Conservation (phyloP, 805 yeast species). For the Metschnikowia amazonensis region DNA sequence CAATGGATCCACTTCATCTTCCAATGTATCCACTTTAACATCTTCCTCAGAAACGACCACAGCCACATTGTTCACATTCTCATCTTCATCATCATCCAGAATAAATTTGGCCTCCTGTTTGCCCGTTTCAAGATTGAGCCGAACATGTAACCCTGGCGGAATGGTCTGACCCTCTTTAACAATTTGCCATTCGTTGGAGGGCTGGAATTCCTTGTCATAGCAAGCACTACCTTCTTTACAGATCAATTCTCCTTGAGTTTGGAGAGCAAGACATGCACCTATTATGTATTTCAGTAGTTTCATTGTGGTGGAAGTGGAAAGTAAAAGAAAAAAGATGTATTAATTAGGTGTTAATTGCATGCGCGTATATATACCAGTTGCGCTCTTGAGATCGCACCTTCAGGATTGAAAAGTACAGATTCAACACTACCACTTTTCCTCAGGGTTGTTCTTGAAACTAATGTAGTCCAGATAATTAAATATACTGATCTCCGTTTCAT, state of each 20-base stretch:
- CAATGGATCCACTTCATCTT: too few species aligned
- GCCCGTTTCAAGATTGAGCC: slow-evolving; percentile 71
- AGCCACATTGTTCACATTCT: slow-evolving; percentile 13
- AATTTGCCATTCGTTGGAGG: slow-evolving; percentile 65
- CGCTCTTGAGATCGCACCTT: not conserved
- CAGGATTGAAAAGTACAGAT: not conserved
- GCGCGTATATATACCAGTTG: slow-evolving; percentile 1
- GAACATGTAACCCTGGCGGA: slow-evolving; percentile 77
- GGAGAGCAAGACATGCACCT: not conserved
- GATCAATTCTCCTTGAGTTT: not conserved
- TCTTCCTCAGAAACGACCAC: slow-evolving; percentile 4
- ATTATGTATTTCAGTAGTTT: not conserved
- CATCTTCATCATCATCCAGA: slow-evolving; percentile 26
- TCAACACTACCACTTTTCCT: slow-evolving; percentile 71
- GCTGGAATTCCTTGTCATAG: slow-evolving; percentile 60
- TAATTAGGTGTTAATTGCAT: slow-evolving; percentile 1
- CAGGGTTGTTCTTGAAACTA: slow-evolving; percentile 74
- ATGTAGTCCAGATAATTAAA: slow-evolving; percentile 67
- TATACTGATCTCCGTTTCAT: slow-evolving; percentile 90
- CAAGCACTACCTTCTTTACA: slow-evolving; percentile 45
- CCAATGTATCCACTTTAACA: slow-evolving; percentile 1
- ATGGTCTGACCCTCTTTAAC: slow-evolving; percentile 69
- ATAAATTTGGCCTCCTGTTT: slow-evolving; percentile 63
- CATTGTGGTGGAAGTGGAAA: not conserved
- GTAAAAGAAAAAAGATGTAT: not conserved